phyloP scores from a whole-genome alignment of 805 yeast genomes.

The Vanderwaltozyma verrucispora region DNA sequence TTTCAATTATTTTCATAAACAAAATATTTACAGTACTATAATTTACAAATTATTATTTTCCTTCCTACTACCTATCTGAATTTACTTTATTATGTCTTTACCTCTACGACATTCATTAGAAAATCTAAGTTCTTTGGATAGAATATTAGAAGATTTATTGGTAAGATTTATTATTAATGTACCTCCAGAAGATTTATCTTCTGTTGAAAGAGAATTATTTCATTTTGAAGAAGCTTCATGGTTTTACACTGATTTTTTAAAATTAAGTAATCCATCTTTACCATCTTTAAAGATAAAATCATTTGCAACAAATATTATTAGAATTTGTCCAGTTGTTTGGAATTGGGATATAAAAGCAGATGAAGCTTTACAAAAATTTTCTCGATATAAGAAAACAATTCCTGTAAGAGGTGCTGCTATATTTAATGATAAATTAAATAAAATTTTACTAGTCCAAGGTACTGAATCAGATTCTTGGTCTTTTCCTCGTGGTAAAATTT shows the following conservation, averaged over 20 bases:
- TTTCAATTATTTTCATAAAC: too few species aligned
- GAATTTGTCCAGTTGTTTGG: constrained; percentile 68
- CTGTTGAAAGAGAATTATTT: constrained; percentile 61
- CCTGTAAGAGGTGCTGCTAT: constrained; percentile 97
- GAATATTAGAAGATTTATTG: constrained; percentile 72
- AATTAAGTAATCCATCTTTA: constrained; percentile 59
- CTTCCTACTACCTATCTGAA: neutral
- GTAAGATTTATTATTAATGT: constrained; percentile 87
- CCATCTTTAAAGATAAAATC: constrained; percentile 70
- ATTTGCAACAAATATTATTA: constrained; percentile 59
- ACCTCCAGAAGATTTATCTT: constrained; percentile 79
- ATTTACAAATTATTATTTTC: too few species aligned
- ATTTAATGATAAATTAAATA: constrained; percentile 57
- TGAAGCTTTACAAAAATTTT: constrained; percentile 68
- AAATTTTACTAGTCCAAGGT: constrained; percentile 74
- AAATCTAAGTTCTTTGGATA: constrained; percentile 51
- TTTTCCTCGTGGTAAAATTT: constrained; percentile 94
- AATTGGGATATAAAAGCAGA: constrained; percentile 71
- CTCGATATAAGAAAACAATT: constrained; percentile 74
- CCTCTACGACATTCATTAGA: constrained; percentile 46
- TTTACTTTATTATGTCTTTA: constrained; percentile 43
- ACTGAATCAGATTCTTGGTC: constrained; percentile 82
- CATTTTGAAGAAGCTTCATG: constrained; percentile 98
- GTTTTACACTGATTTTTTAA: constrained; percentile 83
- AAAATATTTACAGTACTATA: too few species aligned